Percentiles rank a stretch among this genome's conserved stretches.
phyloP scores from a whole-genome alignment of 371 early-diverging fungal species.

The Batkoa obscura region DNA sequence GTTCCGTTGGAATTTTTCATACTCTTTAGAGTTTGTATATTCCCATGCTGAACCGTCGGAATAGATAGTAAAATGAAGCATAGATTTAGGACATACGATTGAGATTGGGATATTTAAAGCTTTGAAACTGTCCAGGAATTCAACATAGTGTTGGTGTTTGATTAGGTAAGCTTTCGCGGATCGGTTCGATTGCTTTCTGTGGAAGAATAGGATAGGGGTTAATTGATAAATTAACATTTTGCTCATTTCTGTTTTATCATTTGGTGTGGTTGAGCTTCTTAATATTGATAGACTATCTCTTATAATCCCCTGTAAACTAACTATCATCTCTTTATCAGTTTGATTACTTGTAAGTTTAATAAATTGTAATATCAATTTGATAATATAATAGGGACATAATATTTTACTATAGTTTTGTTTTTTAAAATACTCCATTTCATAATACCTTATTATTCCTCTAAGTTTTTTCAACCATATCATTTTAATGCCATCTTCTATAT shows the following conservation, averaged over 20 bases:
- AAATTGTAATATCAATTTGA: no score
- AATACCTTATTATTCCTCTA: no score
- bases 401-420: neutral
- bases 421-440: neutral
- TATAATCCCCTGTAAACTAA: neutral
- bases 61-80: neutral
- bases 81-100: neutral
- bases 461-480: neutral
- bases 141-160: neutral
- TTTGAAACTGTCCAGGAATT: neutral
- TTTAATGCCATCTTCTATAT: neutral
- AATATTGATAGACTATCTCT: neutral
- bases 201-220: neutral
- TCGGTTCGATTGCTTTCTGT: no score
- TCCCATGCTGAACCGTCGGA: neutral
- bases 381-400: neutral
- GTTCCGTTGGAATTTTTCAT: neutral
- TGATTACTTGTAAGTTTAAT: neutral
- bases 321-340: neutral
- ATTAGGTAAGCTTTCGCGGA: neutral
- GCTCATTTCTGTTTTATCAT: no score
- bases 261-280: no score
- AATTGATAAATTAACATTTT: neutral
- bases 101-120: neutral
- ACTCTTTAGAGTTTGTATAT: neutral